Evolutionary conservation across 441 rosid species (phyloP), one percentile per base, ranked within the genome.

Genomic region (Euphorbia corollata): DNA sequence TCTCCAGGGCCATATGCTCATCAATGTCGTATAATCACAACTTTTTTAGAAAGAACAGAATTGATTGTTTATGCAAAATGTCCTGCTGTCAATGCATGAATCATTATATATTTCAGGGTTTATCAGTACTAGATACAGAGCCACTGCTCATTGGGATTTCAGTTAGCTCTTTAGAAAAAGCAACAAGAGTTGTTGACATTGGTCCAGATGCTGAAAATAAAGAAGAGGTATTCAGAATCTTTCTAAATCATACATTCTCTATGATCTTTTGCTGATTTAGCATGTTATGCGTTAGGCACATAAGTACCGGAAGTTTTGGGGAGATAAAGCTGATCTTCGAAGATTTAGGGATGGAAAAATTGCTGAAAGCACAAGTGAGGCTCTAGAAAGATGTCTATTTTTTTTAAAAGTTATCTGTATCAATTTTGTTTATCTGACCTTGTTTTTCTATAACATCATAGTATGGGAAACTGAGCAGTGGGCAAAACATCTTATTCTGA

Each of bases 131-230:
- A 68, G 84, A 74, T 71, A 43, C 58, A 41, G 89, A 84, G 74
- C 90, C 90, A 61, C 74, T 93, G 78, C 83, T 89, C 59, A 74
- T 91, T 73, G 96, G 96, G 70, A 76, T 93, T 74, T 87, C 87
- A 24, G 51, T 87, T 32, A 87, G 88, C 85, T 83, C 96, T 64
- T 63, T 77, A 43, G 97, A 85, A 65, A 86, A 84, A 71, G 87
- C 87, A 71, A 89, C 80, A 81, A 83, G 96, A 74, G 70, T 81
- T 57, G 92, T 93, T 36, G 96, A 93, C 80, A 85, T 93, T 68
- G 96, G 99, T 70, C 93, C 97, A 30, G 80, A 83, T 80, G 95
- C 99, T 72, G 99, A 89, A 82, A 89, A 85, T 68, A 91, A 87
- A 77, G 86, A 80, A 65, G 96, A 89, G 97, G 99, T 91, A 76